phyloP scores from a whole-genome alignment of 257 asterid species.

The Rauvolfia tetraphylla region DNA sequence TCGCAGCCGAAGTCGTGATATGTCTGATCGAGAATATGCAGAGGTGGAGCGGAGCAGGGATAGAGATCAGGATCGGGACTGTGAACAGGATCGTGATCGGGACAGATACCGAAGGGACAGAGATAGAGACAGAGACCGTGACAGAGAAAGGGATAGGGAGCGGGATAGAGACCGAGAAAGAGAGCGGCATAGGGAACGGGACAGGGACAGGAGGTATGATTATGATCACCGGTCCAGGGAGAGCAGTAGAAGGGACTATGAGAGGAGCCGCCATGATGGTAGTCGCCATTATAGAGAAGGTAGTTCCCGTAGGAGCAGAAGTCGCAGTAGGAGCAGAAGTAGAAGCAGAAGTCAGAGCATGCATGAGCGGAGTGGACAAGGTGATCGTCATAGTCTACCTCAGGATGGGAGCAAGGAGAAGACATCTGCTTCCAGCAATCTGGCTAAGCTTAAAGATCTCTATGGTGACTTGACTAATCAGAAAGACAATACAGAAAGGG shows the following conservation, averaged over 20 bases:
- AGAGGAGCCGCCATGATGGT: slow-evolving; percentile 47
- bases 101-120: slow-evolving; percentile 27
- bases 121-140: slow-evolving; percentile 29
- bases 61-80: slow-evolving; percentile 28
- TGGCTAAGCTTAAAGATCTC: slow-evolving; percentile 85
- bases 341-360: slow-evolving; percentile 50
- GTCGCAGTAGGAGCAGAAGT: slow-evolving; percentile 58
- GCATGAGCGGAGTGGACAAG: slow-evolving; percentile 36
- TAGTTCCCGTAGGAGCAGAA: slow-evolving; percentile 55
- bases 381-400: slow-evolving; percentile 45
- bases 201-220: slow-evolving; percentile 35
- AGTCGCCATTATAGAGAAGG: slow-evolving; percentile 36
- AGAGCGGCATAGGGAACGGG: slow-evolving; percentile 34
- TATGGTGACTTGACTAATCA: slow-evolving; percentile 67
- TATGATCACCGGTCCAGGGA: slow-evolving; percentile 52
- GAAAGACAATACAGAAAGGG: slow-evolving; percentile 56
- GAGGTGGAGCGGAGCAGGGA: slow-evolving; percentile 41
- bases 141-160: slow-evolving; percentile 27
- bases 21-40: slow-evolving; percentile 56
- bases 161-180: slow-evolving; percentile 32
- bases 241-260: slow-evolving; percentile 57
- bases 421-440: slow-evolving; percentile 65
- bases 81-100: slow-evolving; percentile 14
- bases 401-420: slow-evolving; percentile 46
- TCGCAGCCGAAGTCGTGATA: slow-evolving; percentile 69